Percentiles rank a stretch among this genome's conserved stretches.
These are phyloP conservation scores for Aphanomyces astaci DNA, from an alignment of 352 stramenopile genomes.

Conservation along the genomic window DNA sequence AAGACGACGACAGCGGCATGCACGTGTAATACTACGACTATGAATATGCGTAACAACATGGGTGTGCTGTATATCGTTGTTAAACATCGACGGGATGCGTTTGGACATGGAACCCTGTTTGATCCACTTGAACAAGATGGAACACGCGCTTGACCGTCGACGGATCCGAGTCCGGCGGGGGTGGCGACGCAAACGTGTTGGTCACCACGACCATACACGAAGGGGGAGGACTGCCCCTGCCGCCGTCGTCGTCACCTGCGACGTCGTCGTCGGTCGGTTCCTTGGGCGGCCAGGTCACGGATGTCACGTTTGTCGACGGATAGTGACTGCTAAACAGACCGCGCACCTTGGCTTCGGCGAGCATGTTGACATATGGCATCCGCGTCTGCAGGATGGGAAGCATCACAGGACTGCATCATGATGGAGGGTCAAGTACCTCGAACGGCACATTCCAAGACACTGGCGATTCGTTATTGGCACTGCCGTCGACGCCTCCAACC, in stretches of 20 bases:
- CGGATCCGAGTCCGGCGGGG: background rate
- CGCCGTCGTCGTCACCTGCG: slow-evolving; percentile 3
- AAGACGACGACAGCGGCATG: background rate
- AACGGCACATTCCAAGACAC: background rate
- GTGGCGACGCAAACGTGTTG: background rate
- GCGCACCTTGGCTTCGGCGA: slow-evolving; percentile 11
- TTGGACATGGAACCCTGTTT: background rate
- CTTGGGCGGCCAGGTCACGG: background rate
- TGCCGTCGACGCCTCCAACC: background rate
- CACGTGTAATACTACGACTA: too few relatives aligned
- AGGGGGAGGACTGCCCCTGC: background rate
- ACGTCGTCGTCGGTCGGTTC: background rate
- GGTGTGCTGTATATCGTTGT: too few relatives aligned
- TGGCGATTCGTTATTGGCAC: background rate
- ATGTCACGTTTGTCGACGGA: background rate
- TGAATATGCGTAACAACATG: too few relatives aligned
- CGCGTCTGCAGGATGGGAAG: background rate
- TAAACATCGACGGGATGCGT: background rate
- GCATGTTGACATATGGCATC: slow-evolving; percentile 1
- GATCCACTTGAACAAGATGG: slow-evolving; percentile 18
- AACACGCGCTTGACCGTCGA: background rate
- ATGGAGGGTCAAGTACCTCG: background rate
- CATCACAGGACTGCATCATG: background rate
- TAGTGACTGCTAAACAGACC: slow-evolving; percentile 17
- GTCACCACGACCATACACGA: slow-evolving; percentile 6